Evolutionary conservation across 2,329 filamentous ascomycete species (phyloP), one percentile per base, ranked within the genome.

Genomic region (Macrophomina pseudophaseolina): DNA sequence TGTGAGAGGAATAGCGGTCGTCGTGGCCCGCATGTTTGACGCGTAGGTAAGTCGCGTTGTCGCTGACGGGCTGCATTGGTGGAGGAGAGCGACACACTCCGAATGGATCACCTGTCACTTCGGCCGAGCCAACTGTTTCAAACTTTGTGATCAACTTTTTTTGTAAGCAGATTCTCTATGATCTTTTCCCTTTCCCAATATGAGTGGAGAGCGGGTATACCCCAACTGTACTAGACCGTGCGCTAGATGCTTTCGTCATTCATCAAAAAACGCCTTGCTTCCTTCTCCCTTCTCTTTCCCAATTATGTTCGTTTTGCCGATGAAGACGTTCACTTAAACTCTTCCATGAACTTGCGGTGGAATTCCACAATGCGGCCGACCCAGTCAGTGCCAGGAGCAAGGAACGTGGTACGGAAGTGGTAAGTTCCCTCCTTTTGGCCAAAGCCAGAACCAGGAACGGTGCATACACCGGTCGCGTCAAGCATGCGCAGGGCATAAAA

Each of bases 331-430:
- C 60, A 67, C 67, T 81, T 82, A 71, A 86, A 97, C 85, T 97
- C 87, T 60, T 91, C 86, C 89, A 98, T 91, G 74, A 99, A 99
- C 69, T 91, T 88, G 80, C 89, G 83, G 83, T 99, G 95, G 82
- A 99, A 99, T 80, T 92, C 91, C 72, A 90, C 87, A 72, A 98
- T 93, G 71, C 90, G 86, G 59, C 90, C 88, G 6, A 96, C 90
- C 95, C 95, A 99, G 73, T 97, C 94, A 1, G 94, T 98, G 14
- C 95, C 95, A 0, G 95, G 95, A 0, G 95, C 94, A 48, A 99
- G 83, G 85, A 99, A 99, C 0, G 95, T 99, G 4, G 95, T 99
- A 69, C 95, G 86, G 86, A 99, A 97, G 83, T 99, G 95, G 74
- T 95, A 84, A 0, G 92, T 95, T 73, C 90, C 91, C 74, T 95